phyloP scores from a whole-genome alignment of 2,329 filamentous ascomycete genomes.

The Pseudogymnoascus sp. region DNA sequence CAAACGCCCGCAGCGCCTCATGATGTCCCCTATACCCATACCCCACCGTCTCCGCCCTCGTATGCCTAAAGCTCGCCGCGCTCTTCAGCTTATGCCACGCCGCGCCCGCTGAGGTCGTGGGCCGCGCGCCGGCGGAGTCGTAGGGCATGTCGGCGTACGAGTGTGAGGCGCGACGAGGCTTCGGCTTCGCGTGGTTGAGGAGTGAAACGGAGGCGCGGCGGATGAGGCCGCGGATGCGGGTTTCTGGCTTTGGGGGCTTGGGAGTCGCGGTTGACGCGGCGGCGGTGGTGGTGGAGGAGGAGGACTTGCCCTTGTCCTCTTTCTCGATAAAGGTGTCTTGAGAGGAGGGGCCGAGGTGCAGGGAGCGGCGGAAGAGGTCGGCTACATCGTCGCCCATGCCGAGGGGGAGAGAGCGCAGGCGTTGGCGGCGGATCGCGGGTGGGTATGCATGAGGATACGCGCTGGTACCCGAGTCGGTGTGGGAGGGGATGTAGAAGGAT shows the following conservation, averaged over 20 bases:
- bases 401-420: slow-evolving; percentile 23
- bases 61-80: slow-evolving; percentile 26
- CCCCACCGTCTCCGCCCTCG: slow-evolving; percentile 13
- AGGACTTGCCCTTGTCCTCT: slow-evolving; percentile 24
- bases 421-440: not conserved
- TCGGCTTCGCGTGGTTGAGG: slow-evolving; percentile 43
- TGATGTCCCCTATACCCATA: not conserved
- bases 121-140: slow-evolving; percentile 28
- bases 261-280: slow-evolving; percentile 22
- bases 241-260: slow-evolving; percentile 39
- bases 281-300: slow-evolving; percentile 34
- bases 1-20: not conserved
- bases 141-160: slow-evolving; percentile 16
- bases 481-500: not conserved
- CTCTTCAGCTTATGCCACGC: slow-evolving; percentile 24
- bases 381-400: slow-evolving; percentile 23
- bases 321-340: slow-evolving; percentile 24
- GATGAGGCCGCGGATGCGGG: slow-evolving; percentile 42
- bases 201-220: slow-evolving; percentile 48
- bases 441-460: not conserved
- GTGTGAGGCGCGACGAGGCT: slow-evolving; percentile 39
- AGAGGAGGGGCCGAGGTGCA: slow-evolving; percentile 16
- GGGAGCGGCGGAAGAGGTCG: not conserved
- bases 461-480: not conserved
- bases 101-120: slow-evolving; percentile 17